Conservation (phyloP, 495 filamentous ascomycete genomes). For the Pyronema domesticum region DNA sequence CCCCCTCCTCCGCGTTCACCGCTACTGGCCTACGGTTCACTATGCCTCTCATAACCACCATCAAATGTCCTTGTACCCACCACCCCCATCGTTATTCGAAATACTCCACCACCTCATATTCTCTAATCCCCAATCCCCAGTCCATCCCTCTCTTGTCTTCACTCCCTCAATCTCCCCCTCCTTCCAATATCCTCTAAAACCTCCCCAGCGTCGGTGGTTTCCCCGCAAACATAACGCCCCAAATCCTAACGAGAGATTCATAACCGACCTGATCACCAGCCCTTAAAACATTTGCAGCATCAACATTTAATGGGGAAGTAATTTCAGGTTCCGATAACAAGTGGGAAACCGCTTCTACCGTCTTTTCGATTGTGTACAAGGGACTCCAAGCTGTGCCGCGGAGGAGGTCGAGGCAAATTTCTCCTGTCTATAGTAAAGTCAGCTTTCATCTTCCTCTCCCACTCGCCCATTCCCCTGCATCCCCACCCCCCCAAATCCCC, state of each 20-base stretch:
- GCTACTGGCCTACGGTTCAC: too few species aligned
- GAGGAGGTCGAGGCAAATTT: slow-evolving; percentile 84
- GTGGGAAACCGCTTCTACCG: slow-evolving; percentile 59
- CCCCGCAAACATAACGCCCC: slow-evolving; percentile 32
- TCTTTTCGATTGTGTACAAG: slow-evolving; percentile 60
- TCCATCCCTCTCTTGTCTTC: too few species aligned
- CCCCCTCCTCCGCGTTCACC: too few species aligned
- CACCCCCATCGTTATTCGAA: too few species aligned
- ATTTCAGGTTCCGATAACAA: slow-evolving; percentile 57
- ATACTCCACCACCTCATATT: too few species aligned
- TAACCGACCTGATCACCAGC: slow-evolving; percentile 59
- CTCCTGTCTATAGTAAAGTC: slow-evolving; percentile 39
- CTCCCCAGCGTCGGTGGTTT: background rate
- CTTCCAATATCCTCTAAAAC: background rate
- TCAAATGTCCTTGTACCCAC: too few species aligned
- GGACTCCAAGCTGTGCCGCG: slow-evolving; percentile 61
- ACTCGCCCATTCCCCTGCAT: background rate
- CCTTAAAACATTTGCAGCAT: slow-evolving; percentile 62
- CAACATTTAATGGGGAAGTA: slow-evolving; percentile 77
- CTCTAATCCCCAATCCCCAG: too few species aligned
- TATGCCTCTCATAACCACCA: too few species aligned
- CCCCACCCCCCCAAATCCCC: background rate
- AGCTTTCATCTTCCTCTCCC: background rate
- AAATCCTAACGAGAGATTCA: slow-evolving; percentile 66
- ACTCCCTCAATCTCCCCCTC: background rate